Base-by-base conservation (phyloP, 2,329 filamentous ascomycete species). In the Graphilbum fragrans region DNA sequence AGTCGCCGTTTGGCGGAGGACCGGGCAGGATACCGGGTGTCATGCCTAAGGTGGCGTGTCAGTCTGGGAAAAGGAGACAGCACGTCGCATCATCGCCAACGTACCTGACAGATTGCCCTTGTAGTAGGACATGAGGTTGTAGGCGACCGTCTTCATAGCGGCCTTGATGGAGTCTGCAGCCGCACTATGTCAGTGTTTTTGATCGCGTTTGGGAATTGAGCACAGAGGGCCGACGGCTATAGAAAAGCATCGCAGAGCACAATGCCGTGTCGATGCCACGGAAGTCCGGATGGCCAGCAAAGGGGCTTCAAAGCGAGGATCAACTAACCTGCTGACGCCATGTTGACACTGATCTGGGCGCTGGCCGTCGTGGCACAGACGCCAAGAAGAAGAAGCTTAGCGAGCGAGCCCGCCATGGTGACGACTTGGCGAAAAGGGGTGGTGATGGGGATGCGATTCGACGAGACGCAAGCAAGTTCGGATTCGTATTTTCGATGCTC, bases 21-120 rank as follows among this genome's bases (percentile, higher is more conserved):
- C 71, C 72, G 1, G 72, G 71, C 10, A 76, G 55, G 49, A 74
- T 74, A 27, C 72, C 72, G 5, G 72, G 71, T 17, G 67, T 70
- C 52, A 64, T 59, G 41, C 72, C 71, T 44, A 22, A 19, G 21
- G n/a, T 12, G 8, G n/a, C 5, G 29, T 9, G 29, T 31, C 29
- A 31, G 29, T 31, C 6, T 5, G 4, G 12, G 20, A 14, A 5
- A 21, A 2, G 11, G 12, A 19, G 21, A 22, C 17, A n/a, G 17
- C 5, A 16, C 11, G 5, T 10, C 6, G 14, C 32, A 10, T 34
- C 5, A 19, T n/a, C n/a, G n/a, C n/a, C 8, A 12, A 42, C 41
- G 27, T 18, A 41, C 52, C 52, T 14, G 52, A 49, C 44, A 62
- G 50, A 49, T 73, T 69, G 43, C 69, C 70, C 31, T 65, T 58